phyloP scores from a whole-genome alignment of 768 basidiomycete genomes.

The Flagelloscypha sp. region DNA sequence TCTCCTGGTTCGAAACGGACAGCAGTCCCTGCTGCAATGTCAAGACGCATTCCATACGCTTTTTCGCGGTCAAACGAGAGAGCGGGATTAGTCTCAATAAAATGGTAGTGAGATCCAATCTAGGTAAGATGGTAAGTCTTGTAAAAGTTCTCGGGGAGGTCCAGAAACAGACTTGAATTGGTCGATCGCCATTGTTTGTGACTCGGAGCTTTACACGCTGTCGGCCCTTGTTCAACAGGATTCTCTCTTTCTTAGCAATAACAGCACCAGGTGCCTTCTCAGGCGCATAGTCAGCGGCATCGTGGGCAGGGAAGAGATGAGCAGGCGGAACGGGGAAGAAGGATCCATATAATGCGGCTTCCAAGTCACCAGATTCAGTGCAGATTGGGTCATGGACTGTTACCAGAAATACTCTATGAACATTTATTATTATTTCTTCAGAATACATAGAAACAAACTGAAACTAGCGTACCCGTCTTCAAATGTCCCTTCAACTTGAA shows the following conservation, averaged over 20 bases:
- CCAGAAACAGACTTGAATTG: constrained; percentile 63
- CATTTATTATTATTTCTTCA: constrained; percentile 1
- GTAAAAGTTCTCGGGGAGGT: constrained; percentile 1
- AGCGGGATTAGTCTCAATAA: constrained; percentile 79
- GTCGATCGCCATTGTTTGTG: constrained; percentile 87
- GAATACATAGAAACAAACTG: constrained; percentile 1
- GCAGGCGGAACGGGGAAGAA: constrained; percentile 77
- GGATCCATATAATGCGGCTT: constrained; percentile 87
- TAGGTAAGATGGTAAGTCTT: constrained; percentile 21
- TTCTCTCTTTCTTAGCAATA: constrained; percentile 52
- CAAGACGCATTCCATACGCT: constrained; percentile 79
- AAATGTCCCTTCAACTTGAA: constrained; percentile 94
- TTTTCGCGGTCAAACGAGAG: constrained; percentile 76
- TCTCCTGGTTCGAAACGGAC: constrained; percentile 96
- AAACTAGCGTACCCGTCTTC: constrained; percentile 56
- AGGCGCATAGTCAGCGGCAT: constrained; percentile 39
- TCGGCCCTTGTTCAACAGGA: constrained; percentile 71
- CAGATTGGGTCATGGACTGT: constrained; percentile 95
- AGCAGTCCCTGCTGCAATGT: constrained; percentile 92
- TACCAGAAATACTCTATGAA: constrained; percentile 79
- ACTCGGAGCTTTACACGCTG: constrained; percentile 65
- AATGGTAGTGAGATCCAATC: constrained; percentile 94
- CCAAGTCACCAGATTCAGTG: constrained; percentile 69
- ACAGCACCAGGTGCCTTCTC: constrained; percentile 69
- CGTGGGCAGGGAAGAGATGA: constrained; percentile 52